A percentile compares a stretch with the other conserved stretches of the same genome.
phyloP scores from a whole-genome alignment of 2,329 filamentous ascomycete genomes.

The Diaporthe sp. region DNA sequence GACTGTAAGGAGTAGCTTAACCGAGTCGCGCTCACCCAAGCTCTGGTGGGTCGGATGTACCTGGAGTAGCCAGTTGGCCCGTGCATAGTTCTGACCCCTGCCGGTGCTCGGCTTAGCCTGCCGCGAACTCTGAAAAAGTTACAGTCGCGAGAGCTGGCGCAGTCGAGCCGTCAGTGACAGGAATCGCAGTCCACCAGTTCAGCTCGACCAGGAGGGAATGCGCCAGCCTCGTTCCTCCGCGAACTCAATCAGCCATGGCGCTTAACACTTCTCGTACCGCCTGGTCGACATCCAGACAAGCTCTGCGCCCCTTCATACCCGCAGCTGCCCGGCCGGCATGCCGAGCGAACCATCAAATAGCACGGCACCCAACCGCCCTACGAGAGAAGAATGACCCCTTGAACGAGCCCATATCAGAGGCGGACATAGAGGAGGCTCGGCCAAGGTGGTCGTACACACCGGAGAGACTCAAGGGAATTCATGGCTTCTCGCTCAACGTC shows the following conservation, averaged over 20 bases:
- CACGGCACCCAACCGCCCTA: conserved; percentile 36
- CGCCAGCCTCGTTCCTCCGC: conserved; percentile 31
- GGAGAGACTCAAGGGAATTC: conserved; percentile 75
- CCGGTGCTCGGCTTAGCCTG: conserved; percentile 1
- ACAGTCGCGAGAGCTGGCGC: conserved; percentile 26
- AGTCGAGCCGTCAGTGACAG: conserved; percentile 13
- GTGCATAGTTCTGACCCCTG: conserved; percentile 6
- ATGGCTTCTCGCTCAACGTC: conserved; percentile 69
- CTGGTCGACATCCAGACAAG: conserved; percentile 51
- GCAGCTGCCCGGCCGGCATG: conserved; percentile 33
- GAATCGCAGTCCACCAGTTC: background rate
- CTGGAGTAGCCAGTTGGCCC: background rate
- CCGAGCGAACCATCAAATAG: conserved; percentile 35
- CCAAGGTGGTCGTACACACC: conserved; percentile 82
- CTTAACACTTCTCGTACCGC: conserved; percentile 52
- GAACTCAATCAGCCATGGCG: conserved; percentile 48
- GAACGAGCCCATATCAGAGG: conserved; percentile 39
- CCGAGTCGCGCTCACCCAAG: conserved; percentile 25
- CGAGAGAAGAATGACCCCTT: conserved; percentile 38
- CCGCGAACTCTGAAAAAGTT: conserved; percentile 41
- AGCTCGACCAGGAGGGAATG: conserved; percentile 35
- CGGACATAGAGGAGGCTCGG: conserved; percentile 42
- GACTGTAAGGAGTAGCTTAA: conserved; percentile 15
- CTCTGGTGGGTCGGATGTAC: conserved; percentile 1
- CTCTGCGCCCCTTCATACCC: conserved; percentile 48